phyloP scores from a whole-genome alignment of 306 rosid genomes.

The Hippophae rhamnoides region DNA sequence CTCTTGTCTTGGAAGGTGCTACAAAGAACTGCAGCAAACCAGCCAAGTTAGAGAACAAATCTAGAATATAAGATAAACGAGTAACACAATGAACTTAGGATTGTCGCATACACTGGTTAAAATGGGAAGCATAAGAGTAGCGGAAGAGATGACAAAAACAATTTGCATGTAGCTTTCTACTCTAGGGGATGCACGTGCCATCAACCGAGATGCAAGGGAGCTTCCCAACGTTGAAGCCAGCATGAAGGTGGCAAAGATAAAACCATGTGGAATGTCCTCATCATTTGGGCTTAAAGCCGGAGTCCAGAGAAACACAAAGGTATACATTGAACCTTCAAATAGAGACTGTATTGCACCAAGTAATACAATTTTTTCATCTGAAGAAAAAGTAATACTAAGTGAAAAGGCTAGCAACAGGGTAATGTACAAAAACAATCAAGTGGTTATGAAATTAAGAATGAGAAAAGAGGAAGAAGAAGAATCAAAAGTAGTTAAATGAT shows the following conservation, averaged over 20 bases:
- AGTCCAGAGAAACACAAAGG: constrained; percentile 91
- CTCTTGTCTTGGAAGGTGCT: constrained; percentile 52
- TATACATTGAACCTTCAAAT: constrained; percentile 94
- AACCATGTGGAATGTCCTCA: constrained; percentile 89
- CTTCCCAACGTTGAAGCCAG: constrained; percentile 95
- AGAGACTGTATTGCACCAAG: constrained; percentile 90
- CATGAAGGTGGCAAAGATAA: constrained; percentile 92
- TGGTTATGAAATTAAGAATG: too few species aligned
- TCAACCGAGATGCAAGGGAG: constrained; percentile 71
- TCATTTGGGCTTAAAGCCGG: constrained; percentile 92
- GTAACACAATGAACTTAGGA: constrained; percentile 8
- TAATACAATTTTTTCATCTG: constrained; percentile 72
- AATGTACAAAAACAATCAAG: too few species aligned
- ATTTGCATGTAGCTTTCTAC: constrained; percentile 91
- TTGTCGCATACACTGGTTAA: constrained; percentile 44
- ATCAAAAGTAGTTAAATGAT: too few species aligned
- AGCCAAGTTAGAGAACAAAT: constrained; percentile 27
- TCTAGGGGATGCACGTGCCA: constrained; percentile 53
- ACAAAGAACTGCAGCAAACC: constrained; percentile 60
- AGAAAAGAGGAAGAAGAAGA: too few species aligned
- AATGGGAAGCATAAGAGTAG: constrained; percentile 62
- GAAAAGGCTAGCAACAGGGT: not conserved
- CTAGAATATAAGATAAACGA: constrained; percentile 5
- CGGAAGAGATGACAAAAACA: constrained; percentile 58
- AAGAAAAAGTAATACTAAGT: constrained; percentile 15